phyloP scores from a whole-genome alignment of 75 land plant species.

The Sequoia sempervirens region DNA sequence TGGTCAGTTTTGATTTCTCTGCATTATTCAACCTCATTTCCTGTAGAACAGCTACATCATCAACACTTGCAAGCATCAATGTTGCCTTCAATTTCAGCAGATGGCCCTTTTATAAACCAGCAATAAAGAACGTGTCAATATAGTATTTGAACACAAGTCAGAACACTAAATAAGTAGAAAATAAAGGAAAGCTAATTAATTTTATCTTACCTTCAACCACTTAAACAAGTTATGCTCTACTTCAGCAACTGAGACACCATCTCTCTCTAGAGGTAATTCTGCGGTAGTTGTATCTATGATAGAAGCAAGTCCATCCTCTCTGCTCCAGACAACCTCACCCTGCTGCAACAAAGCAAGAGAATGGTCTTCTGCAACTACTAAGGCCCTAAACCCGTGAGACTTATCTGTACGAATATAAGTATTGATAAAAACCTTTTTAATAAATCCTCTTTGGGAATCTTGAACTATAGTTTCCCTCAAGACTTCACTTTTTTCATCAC shows the following conservation, averaged over 20 bases:
- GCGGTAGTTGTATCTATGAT: conserved; percentile 71
- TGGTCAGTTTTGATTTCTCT: conserved; percentile 85
- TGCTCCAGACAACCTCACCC: conserved; percentile 92
- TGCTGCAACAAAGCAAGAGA: conserved; percentile 85
- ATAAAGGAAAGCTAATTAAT: neutral
- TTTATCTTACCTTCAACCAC: conserved; percentile 74
- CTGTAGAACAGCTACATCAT: conserved; percentile 79
- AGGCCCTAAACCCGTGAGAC: conserved; percentile 86
- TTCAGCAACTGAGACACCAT: conserved; percentile 87
- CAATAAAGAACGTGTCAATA: neutral
- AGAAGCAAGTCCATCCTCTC: conserved; percentile 96
- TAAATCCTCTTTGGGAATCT: conserved; percentile 60
- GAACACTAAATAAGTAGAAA: neutral
- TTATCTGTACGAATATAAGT: conserved; percentile 74
- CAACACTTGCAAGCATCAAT: conserved; percentile 86
- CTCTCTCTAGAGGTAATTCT: conserved; percentile 80
- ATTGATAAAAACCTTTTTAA: conserved; percentile 78
- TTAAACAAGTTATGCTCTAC: conserved; percentile 88
- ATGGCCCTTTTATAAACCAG: conserved; percentile 59
- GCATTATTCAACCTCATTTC: conserved; percentile 69
- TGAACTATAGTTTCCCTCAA: conserved; percentile 56
- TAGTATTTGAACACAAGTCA: neutral
- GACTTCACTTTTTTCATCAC: conserved; percentile 33
- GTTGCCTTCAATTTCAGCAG: conserved; percentile 84
- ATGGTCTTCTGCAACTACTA: conserved; percentile 87